Evolutionary conservation across 2,329 filamentous ascomycete species (phyloP).

Genomic region (Phaeoacremonium minimum): DNA sequence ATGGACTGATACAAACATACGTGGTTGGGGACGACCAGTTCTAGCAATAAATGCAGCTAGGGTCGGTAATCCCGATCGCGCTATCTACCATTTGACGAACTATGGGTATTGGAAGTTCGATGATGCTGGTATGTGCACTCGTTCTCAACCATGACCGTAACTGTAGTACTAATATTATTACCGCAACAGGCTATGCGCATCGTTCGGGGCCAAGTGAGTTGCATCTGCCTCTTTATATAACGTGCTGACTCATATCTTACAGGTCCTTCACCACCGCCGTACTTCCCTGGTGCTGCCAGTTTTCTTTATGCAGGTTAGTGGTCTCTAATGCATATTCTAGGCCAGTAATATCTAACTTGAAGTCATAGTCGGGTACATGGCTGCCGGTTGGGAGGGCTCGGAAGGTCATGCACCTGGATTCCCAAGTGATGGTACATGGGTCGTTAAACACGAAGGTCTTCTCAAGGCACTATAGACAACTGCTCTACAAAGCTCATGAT

Average conservation of each 20-base stretch:
- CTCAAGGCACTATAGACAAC: no score
- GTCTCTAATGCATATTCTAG: background rate
- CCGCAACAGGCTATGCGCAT: background rate
- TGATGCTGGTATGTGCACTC: constrained; percentile 28
- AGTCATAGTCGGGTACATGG: background rate
- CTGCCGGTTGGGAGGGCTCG: background rate
- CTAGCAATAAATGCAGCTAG: constrained; percentile 39
- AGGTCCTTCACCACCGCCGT: constrained; percentile 23
- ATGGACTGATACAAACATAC: constrained; percentile 36
- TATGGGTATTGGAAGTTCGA: constrained; percentile 34
- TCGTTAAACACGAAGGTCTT: background rate
- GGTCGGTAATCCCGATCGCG: constrained; percentile 33
- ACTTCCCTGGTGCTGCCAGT: constrained; percentile 30
- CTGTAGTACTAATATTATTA: no score
- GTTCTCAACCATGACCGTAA: no score
- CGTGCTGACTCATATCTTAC: no score
- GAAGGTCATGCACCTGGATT: background rate
- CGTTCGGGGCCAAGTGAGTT: background rate
- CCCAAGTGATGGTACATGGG: background rate
- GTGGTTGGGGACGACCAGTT: constrained; percentile 41
- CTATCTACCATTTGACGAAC: constrained; percentile 33
- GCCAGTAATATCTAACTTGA: background rate
- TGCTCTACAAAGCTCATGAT: no score
- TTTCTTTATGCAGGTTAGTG: constrained; percentile 27
- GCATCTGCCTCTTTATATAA: no score